Percentiles rank a stretch among this genome's conserved stretches.
Conservation (phyloP, 495 filamentous ascomycete species). For the Mytilinidion resinicola region DNA sequence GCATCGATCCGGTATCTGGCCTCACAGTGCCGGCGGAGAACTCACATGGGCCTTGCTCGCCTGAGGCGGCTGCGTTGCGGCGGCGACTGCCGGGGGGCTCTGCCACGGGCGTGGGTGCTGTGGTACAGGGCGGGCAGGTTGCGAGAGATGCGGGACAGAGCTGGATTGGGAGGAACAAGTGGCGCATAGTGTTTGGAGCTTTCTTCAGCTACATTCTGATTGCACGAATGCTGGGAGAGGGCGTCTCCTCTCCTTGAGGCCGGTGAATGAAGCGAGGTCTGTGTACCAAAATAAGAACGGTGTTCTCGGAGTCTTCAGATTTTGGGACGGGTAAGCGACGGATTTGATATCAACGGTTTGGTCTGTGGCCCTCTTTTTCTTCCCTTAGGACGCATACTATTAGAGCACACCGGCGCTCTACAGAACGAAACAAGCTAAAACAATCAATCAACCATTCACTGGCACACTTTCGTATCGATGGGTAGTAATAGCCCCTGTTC, state of each 20-base stretch:
- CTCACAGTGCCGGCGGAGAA: constrained; percentile 34
- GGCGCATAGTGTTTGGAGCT: constrained; percentile 58
- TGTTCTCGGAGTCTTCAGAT: constrained; percentile 2
- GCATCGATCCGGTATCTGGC: constrained; percentile 74
- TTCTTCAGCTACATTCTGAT: constrained; percentile 76
- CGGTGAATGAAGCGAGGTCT: too few relatives aligned
- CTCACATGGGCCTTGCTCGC: constrained; percentile 38
- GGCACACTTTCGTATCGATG: too few relatives aligned
- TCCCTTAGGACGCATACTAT: too few relatives aligned
- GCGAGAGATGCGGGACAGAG: constrained; percentile 69
- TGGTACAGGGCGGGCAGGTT: constrained; percentile 69
- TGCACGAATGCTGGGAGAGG: constrained; percentile 61
- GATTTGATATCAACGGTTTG: too few relatives aligned
- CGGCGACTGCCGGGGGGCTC: constrained; percentile 61
- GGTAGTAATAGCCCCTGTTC: too few relatives aligned
- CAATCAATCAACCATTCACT: too few relatives aligned
- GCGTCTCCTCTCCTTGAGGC: constrained; percentile 10
- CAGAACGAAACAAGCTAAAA: too few relatives aligned
- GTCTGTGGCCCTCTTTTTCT: too few relatives aligned
- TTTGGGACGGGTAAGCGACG: too few relatives aligned
- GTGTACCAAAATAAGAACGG: neutral
- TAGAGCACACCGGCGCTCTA: too few relatives aligned
- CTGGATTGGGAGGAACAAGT: constrained; percentile 72
- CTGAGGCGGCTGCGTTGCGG: constrained; percentile 61
- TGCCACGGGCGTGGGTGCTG: constrained; percentile 64